A percentile compares a stretch with the other conserved stretches of the same genome.
These are phyloP conservation scores for Aspergillus indologenus DNA, from an alignment of 495 filamentous ascomycete species.

Conservation along the genomic window DNA sequence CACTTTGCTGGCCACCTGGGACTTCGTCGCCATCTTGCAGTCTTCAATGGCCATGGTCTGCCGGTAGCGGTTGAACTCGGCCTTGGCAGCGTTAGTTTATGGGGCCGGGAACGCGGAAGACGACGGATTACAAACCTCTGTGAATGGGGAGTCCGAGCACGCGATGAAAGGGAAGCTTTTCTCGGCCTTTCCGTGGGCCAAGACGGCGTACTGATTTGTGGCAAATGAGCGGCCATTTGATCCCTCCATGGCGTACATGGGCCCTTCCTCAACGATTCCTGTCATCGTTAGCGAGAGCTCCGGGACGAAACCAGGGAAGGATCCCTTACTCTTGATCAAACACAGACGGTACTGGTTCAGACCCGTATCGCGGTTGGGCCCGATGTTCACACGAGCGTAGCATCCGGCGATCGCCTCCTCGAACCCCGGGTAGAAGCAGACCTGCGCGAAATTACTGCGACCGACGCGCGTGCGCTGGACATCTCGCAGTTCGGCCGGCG, in stretches of 20 bases:
- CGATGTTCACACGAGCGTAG: slow-evolving; percentile 77
- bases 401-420: slow-evolving; percentile 73
- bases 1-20: slow-evolving; percentile 66
- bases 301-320: not conserved
- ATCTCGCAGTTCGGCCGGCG: slow-evolving; percentile 69
- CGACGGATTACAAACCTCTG: slow-evolving; percentile 57
- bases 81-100: slow-evolving; percentile 45
- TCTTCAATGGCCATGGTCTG: slow-evolving; percentile 68
- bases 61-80: slow-evolving; percentile 81
- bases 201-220: slow-evolving; percentile 70
- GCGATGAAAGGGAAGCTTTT: slow-evolving; percentile 78
- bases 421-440: slow-evolving; percentile 90
- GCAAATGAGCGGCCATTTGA: slow-evolving; percentile 66
- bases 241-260: slow-evolving; percentile 69
- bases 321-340: slow-evolving; percentile 70
- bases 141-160: slow-evolving; percentile 73
- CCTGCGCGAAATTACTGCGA: slow-evolving; percentile 72
- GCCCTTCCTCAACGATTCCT: slow-evolving; percentile 75
- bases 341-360: slow-evolving; percentile 79
- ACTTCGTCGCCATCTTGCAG: slow-evolving; percentile 63
- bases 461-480: slow-evolving; percentile 79
- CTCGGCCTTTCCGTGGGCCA: slow-evolving; percentile 72
- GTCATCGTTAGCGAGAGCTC: slow-evolving; percentile 32
- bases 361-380: slow-evolving; percentile 63
- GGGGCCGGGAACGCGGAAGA: not conserved